Percentiles rank a stretch among this genome's conserved stretches.
Evolutionary conservation across 345 rosid species (phyloP).

Genomic region (Linum lewisii): DNA sequence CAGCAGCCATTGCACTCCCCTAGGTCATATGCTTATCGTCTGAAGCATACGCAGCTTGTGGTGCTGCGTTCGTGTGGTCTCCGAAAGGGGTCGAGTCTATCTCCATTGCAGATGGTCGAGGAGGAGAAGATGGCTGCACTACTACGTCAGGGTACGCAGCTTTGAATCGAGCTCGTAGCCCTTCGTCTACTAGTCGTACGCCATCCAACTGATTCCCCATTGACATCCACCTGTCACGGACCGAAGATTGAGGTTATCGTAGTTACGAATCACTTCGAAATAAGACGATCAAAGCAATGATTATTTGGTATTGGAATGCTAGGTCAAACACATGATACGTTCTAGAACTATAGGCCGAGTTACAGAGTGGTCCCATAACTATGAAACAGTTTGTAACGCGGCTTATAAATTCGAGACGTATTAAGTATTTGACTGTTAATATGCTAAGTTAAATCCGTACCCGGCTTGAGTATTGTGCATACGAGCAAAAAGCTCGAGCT

Average conservation of each 20-base stretch:
- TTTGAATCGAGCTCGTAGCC: conserved; percentile 83
- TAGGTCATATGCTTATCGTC: conserved; percentile 35
- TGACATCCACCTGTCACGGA: conserved; percentile 69
- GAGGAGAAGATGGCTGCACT: conserved; percentile 87
- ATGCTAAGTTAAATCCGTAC: conserved; percentile 22
- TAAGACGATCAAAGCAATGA: not conserved
- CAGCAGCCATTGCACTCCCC: conserved; percentile 33
- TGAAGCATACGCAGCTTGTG: conserved; percentile 27
- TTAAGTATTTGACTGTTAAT: too few relatives aligned
- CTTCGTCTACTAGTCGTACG: conserved; percentile 82
- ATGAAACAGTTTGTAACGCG: too few relatives aligned
- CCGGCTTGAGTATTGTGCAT: conserved; percentile 99
- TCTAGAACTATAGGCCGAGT: too few relatives aligned
- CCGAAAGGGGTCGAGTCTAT: conserved; percentile 43
- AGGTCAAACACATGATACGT: too few relatives aligned
- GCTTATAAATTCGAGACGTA: too few relatives aligned
- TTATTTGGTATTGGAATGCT: too few relatives aligned
- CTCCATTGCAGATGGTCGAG: conserved; percentile 73
- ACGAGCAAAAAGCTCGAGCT: conserved; percentile 89
- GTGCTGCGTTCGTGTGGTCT: conserved; percentile 20
- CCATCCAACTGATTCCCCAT: conserved; percentile 90
- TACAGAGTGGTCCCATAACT: too few relatives aligned
- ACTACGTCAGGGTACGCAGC: conserved; percentile 83
- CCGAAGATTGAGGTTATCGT: not conserved
- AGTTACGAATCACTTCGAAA: not conserved